A percentile compares a stretch with the other conserved stretches of the same genome.
phyloP scores from a whole-genome alignment of 2,329 filamentous ascomycete genomes.

The Botrytis squamosa region DNA sequence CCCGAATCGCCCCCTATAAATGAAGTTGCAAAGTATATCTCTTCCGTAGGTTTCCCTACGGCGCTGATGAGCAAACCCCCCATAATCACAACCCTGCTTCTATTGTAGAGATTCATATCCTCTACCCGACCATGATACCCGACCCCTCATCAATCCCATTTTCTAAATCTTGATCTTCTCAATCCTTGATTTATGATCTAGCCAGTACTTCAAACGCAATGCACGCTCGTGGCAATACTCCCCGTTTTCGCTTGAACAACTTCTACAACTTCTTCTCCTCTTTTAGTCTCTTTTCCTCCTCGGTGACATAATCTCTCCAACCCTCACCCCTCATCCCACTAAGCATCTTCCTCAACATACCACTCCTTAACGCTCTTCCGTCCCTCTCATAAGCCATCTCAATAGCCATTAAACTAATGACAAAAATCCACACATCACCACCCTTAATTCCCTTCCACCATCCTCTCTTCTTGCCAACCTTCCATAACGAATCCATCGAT shows the following conservation, averaged over 20 bases:
- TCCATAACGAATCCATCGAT: constrained; percentile 84
- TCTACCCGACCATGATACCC: neutral
- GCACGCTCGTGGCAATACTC: neutral
- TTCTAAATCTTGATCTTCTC: neutral
- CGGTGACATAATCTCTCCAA: constrained; percentile 29
- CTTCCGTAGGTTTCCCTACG: neutral
- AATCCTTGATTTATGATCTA: neutral
- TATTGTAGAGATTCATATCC: neutral
- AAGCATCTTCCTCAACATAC: constrained; percentile 33
- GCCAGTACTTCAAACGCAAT: neutral
- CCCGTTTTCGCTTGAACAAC: neutral
- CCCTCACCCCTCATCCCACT: constrained; percentile 37
- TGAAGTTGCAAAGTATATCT: neutral
- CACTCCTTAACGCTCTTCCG: constrained; percentile 31
- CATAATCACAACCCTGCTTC: neutral
- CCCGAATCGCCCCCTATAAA: neutral
- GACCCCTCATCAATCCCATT: neutral
- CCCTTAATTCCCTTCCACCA: constrained; percentile 83
- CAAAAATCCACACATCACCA: constrained; percentile 83
- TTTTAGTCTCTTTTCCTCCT: constrained; percentile 30
- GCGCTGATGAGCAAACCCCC: neutral
- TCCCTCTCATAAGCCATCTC: constrained; percentile 57
- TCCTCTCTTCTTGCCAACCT: constrained; percentile 85
- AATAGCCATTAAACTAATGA: constrained; percentile 72
- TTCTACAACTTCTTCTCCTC: constrained; percentile 23